phyloP scores from a whole-genome alignment of 495 filamentous ascomycete genomes.

The Trichoderma orchidacearum region DNA sequence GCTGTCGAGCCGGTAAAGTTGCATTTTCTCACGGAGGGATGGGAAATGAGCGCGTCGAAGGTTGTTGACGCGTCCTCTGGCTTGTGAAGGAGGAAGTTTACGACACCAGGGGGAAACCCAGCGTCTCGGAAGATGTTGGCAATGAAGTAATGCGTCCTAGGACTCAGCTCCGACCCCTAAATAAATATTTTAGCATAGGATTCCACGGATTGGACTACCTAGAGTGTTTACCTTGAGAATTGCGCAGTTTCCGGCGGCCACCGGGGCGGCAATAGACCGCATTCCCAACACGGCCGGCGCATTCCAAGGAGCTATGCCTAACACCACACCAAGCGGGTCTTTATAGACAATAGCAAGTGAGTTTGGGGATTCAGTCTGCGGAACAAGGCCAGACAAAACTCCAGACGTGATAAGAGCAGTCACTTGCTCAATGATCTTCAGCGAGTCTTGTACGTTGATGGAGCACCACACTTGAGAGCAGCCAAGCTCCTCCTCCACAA shows the following conservation, averaged over 20 bases:
- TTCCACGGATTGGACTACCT: too few relatives aligned
- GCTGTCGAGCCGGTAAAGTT: constrained; percentile 16
- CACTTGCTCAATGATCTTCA: background rate
- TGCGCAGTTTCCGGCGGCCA: constrained; percentile 62
- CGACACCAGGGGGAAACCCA: constrained; percentile 33
- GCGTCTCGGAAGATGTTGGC: constrained; percentile 21
- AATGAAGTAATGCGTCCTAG: background rate
- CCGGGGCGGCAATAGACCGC: constrained; percentile 16
- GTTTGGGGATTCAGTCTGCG: background rate
- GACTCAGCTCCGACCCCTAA: constrained; percentile 30
- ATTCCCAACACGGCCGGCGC: background rate
- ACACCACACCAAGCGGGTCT: background rate
- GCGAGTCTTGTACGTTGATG: background rate
- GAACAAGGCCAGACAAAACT: background rate
- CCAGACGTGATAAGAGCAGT: background rate
- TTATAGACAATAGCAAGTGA: background rate
- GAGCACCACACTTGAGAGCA: background rate
- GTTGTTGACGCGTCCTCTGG: constrained; percentile 30
- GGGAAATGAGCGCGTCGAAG: constrained; percentile 28
- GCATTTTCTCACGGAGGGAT: constrained; percentile 28
- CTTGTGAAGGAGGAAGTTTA: constrained; percentile 31
- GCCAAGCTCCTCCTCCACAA: background rate
- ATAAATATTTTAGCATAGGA: too few relatives aligned
- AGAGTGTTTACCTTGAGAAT: too few relatives aligned
- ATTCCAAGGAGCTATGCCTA: background rate